Evolutionary conservation across 306 rosid genomes (phyloP).

Genomic region (Trifolium dubium): DNA sequence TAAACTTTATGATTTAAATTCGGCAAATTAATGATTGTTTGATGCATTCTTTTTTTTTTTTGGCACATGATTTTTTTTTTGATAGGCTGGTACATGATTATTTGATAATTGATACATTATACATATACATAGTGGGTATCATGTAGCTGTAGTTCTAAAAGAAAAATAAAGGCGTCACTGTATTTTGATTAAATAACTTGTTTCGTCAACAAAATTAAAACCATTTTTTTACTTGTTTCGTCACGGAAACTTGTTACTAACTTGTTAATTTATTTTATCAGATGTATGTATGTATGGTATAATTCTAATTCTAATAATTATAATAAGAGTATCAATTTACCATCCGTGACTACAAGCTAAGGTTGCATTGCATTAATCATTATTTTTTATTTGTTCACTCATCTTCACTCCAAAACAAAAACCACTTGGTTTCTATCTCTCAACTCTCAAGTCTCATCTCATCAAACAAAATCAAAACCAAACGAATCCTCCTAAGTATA

Average conservation of each 20-base stretch:
- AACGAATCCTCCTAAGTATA: neutral
- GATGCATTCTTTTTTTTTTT: neutral
- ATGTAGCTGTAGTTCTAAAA: neutral
- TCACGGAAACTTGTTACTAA: constrained; percentile 7
- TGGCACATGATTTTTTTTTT: no score
- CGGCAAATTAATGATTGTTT: neutral
- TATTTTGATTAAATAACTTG: constrained; percentile 13
- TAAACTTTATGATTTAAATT: constrained; percentile 11
- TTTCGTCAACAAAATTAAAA: constrained; percentile 8
- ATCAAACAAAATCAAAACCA: neutral
- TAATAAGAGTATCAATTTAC: neutral
- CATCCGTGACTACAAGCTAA: neutral
- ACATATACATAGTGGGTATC: constrained; percentile 16
- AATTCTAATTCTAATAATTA: neutral
- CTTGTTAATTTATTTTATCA: neutral
- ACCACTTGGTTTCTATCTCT: neutral
- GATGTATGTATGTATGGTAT: neutral
- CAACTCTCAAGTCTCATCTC: neutral
- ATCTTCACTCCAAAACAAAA: neutral
- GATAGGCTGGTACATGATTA: no score
- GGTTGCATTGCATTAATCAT: neutral
- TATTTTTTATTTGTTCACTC: neutral
- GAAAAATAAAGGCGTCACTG: neutral
- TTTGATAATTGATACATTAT: no score
- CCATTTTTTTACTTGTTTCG: constrained; percentile 9